Evolutionary conservation across 2,329 filamentous ascomycete genomes (phyloP), one percentile per base, ranked within the genome.

Genomic region (Cadophora sp.): DNA sequence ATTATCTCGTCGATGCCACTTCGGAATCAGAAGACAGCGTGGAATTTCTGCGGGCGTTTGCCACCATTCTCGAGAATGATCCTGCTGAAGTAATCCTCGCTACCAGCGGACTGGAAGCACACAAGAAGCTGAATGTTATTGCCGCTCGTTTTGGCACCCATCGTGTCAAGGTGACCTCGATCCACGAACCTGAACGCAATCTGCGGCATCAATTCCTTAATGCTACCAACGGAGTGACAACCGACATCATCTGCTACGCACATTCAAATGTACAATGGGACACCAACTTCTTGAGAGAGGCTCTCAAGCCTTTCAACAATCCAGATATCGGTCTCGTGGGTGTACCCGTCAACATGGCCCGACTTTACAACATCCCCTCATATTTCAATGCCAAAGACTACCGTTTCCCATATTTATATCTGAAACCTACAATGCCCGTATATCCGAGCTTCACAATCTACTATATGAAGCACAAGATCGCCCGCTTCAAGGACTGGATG

Each of bases 221-320:
- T 0, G 61, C 61, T 4, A 64, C 50, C 24, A 26, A 43, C 12
- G n/a, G 22, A 22, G 50, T n/a, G 7, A 53, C 4, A n/a, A 64
- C 61, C 11, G 50, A 53, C 22, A 55, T 64, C 6, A 40, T 64
- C 48, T 64, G 61, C 24, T 64, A 64, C 48, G 61, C 61, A n/a
- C 29, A 64, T 29, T 24, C 48, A 3, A 24, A 53, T 16, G 61
- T 64, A 3, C 27, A 6, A 31, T 64, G 61, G 61, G 11, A 26
- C 8, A 9, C 29, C 9, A 19, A 22, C 1, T 64, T 64, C 12
- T 48, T 64, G 3, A 16, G 29, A 26, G 22, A 64, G 9, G 61
- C 61, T 2, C 48, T 64, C 29, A n/a, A 22, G 11, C 48, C 48
- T 5, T 64, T 64, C 48, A 53, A 55, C 11, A 29, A 64, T 26